phyloP scores from a whole-genome alignment of 495 filamentous ascomycete genomes.

The Lichenothelia convexa region DNA sequence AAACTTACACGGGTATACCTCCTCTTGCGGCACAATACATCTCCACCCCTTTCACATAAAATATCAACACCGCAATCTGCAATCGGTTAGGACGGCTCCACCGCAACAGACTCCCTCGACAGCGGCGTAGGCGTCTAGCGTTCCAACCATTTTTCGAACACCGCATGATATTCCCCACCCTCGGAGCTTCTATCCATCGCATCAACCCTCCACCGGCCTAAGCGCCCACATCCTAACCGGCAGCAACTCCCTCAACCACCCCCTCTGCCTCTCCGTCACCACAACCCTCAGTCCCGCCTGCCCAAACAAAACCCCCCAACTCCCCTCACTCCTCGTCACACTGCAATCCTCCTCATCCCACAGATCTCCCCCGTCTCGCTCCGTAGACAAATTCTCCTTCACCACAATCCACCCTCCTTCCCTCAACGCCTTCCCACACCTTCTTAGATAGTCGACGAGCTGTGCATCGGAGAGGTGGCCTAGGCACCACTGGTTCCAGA shows the following conservation, averaged over 20 bases:
- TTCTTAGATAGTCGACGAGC: constrained; percentile 44
- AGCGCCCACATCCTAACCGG: constrained; percentile 22
- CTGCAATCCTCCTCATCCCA: constrained; percentile 66
- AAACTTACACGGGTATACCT: too few species aligned
- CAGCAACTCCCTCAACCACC: constrained; percentile 20
- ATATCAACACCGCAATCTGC: too few species aligned
- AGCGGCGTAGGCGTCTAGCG: too few species aligned
- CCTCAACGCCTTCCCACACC: constrained; percentile 38
- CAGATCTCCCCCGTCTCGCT: constrained; percentile 35
- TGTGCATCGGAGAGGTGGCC: constrained; percentile 72
- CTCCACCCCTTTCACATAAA: too few species aligned
- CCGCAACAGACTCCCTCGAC: too few species aligned
- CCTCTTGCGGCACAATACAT: too few species aligned
- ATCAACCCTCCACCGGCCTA: too few species aligned
- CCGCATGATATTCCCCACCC: too few species aligned
- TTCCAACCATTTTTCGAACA: too few species aligned
- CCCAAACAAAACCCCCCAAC: constrained; percentile 50
- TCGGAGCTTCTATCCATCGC: too few species aligned
- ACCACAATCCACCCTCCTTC: constrained; percentile 46
- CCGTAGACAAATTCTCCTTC: constrained; percentile 71
- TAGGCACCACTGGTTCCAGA: constrained; percentile 85
- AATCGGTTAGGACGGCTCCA: too few species aligned
- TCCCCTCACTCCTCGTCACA: constrained; percentile 56
- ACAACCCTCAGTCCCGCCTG: constrained; percentile 48
- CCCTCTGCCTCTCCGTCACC: constrained; percentile 57